Base-by-base conservation (phyloP, 2,329 filamentous ascomycete genomes). In the Fusarium sp. region DNA sequence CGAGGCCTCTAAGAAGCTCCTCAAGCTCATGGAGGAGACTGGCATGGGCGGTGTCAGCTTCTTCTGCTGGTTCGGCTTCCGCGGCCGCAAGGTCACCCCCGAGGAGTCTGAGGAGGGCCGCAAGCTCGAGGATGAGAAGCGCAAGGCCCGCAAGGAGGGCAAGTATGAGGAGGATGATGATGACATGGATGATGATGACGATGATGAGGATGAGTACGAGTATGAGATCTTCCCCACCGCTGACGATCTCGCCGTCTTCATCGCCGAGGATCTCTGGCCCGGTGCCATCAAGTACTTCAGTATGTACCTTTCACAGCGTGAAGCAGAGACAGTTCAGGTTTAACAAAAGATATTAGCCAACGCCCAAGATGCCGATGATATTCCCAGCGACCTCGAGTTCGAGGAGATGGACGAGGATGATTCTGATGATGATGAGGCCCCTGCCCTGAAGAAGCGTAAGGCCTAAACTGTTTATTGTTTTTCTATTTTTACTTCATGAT, bases 241-340 rank as follows among this genome's bases (percentile, higher is more conserved):
- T 23, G 93, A 97, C 72, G 92, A 94, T 66, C 80, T 98, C 47
- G 94, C 94, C 38, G 86, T 93, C 67, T 86, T 89, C 63, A 85
- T 98, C 72, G 89, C 92, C 11, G 94, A 98, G 77, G 95, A 98
- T 73, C 83, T 98, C 53, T 98, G 92, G 91, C 92, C 93, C 47
- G 89, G 90, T 68, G 95, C 94, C 60, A 91, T 97, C 79, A 93
- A 92, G 80, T 97, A 96, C 83, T 98, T 96, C 83, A 92, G 93
- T 96, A 84, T 82, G 92, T 88, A 57, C 29, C n/a, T 23, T 24
- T 24, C 52, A 56, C 15, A 53, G 15, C 41, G 49, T 8, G 49
- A 31, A 44, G 20, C 49, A 53, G 37, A 53, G 37, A 53, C 49
- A 53, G 37, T 23, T 53, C 49, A 53, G 26, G 49, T 53, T 44